Evolutionary conservation across 2,329 filamentous ascomycete genomes (phyloP).

Genomic region (Biscogniauxia mediterranea): DNA sequence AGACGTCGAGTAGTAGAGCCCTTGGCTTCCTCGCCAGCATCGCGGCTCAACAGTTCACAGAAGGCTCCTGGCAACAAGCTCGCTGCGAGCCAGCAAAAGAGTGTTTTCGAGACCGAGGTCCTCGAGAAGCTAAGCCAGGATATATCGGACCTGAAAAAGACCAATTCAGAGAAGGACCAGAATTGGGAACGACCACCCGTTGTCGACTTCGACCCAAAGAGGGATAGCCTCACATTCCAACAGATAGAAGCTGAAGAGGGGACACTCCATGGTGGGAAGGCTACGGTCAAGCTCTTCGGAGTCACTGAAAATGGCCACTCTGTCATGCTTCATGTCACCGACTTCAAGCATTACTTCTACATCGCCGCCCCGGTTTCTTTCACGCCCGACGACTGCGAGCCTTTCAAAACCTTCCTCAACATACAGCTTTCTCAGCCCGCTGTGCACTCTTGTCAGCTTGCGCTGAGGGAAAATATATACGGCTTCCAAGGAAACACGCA

Average conservation of each 20-base stretch:
- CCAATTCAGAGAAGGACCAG: slow-evolving; percentile 90
- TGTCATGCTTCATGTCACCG: slow-evolving; percentile 89
- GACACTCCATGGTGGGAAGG: slow-evolving; percentile 69
- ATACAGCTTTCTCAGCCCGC: slow-evolving; percentile 69
- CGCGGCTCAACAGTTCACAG: slow-evolving; percentile 62
- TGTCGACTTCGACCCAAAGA: slow-evolving; percentile 51
- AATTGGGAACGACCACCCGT: slow-evolving; percentile 72
- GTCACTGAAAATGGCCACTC: slow-evolving; percentile 84
- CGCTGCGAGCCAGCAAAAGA: slow-evolving; percentile 78
- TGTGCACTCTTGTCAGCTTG: slow-evolving; percentile 78
- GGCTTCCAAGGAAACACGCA: slow-evolving; percentile 92
- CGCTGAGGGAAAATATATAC: slow-evolving; percentile 86
- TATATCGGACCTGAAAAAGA: slow-evolving; percentile 79
- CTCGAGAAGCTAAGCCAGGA: slow-evolving; percentile 96
- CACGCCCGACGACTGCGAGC: slow-evolving; percentile 70
- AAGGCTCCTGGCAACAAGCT: slow-evolving; percentile 60
- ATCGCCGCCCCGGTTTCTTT: slow-evolving; percentile 85
- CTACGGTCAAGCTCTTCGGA: slow-evolving; percentile 88
- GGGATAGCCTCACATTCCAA: slow-evolving; percentile 80
- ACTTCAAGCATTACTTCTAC: slow-evolving; percentile 95
- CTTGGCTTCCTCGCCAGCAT: slow-evolving; percentile 52
- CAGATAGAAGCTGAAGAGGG: slow-evolving; percentile 96
- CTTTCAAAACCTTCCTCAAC: slow-evolving; percentile 80
- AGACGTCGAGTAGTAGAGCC: slow-evolving; percentile 82
- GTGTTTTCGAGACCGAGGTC: slow-evolving; percentile 88